A percentile compares a stretch with the other conserved stretches of the same genome.
Evolutionary conservation across 2,329 filamentous ascomycete species (phyloP).

Genomic region (Aspergillus awamori): DNA sequence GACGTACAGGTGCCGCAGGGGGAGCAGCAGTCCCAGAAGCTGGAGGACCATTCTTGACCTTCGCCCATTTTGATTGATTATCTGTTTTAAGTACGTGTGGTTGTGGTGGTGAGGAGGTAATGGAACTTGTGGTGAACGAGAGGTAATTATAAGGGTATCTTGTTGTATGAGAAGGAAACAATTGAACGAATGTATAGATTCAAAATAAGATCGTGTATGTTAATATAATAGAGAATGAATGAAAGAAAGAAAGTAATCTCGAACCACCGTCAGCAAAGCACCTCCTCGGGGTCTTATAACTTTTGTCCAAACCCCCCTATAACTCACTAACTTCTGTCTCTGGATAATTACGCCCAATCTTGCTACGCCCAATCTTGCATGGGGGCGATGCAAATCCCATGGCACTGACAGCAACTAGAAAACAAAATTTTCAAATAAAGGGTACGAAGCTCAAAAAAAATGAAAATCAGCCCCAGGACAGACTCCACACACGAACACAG

Average conservation of each 20-base stretch:
- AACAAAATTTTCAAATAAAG: background rate
- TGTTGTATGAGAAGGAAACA: too few relatives aligned
- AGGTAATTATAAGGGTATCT: background rate
- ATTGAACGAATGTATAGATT: too few relatives aligned
- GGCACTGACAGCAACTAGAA: background rate
- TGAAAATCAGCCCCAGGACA: background rate
- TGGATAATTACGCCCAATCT: too few relatives aligned
- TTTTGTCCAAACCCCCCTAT: background rate
- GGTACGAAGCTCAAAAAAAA: background rate
- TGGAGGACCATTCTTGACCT: conserved; percentile 31
- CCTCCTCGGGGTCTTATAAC: background rate
- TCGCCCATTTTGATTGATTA: conserved; percentile 13
- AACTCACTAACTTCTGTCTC: background rate
- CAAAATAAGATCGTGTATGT: too few relatives aligned
- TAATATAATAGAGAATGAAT: too few relatives aligned
- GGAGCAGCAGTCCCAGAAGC: conserved; percentile 38
- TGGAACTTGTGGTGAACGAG: background rate
- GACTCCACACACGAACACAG: background rate
- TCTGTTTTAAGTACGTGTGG: background rate
- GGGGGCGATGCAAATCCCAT: background rate
- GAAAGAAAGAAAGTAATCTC: too few relatives aligned
- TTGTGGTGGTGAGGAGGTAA: background rate
- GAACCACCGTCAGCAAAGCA: too few relatives aligned
- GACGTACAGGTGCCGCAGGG: conserved; percentile 36
- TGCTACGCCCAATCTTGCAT: background rate